Conservation (phyloP, 1,139 yeast genomes). For the Insectozyma bohioensis region DNA sequence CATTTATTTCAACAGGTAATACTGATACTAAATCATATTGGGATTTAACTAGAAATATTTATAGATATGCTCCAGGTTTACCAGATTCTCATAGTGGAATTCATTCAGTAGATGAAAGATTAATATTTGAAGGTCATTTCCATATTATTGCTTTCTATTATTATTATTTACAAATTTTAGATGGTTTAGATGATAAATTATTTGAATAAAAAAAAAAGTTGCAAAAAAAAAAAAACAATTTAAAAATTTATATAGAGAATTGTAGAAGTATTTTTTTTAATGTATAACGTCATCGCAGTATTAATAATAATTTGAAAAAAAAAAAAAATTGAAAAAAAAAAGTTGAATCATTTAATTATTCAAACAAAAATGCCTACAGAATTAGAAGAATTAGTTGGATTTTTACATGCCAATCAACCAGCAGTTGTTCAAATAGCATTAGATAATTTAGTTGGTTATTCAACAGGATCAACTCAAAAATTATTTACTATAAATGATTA, state of each 20-base stretch:
- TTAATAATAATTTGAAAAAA: background rate
- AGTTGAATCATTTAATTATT: constrained; percentile 12
- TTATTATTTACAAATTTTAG: constrained; percentile 28
- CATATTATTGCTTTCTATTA: constrained; percentile 46
- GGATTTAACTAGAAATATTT: constrained; percentile 28
- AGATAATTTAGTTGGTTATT: constrained; percentile 79
- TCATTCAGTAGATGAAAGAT: constrained; percentile 38
- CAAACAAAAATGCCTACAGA: constrained; percentile 51
- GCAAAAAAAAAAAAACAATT: constrained; percentile 22
- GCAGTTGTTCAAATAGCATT: constrained; percentile 84
- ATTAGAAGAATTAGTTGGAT: constrained; percentile 70
- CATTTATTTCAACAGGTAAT: constrained; percentile 32
- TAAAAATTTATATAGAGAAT: too few relatives aligned
- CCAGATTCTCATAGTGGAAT: constrained; percentile 17
- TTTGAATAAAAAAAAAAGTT: constrained; percentile 19
- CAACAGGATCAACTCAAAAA: constrained; percentile 64
- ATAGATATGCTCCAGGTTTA: constrained; percentile 33
- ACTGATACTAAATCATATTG: constrained; percentile 40
- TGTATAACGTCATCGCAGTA: constrained; percentile 2
- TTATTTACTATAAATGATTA: constrained; percentile 71
- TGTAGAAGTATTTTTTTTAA: too few relatives aligned
- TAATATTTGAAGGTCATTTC: constrained; percentile 27
- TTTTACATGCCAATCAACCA: constrained; percentile 80
- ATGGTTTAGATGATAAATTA: constrained; percentile 17
- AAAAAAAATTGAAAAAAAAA: constrained; percentile 5